A percentile compares a stretch with the other conserved stretches of the same genome.
Conservation (phyloP, 768 basidiomycete species). For the Kwoniella sp. region DNA sequence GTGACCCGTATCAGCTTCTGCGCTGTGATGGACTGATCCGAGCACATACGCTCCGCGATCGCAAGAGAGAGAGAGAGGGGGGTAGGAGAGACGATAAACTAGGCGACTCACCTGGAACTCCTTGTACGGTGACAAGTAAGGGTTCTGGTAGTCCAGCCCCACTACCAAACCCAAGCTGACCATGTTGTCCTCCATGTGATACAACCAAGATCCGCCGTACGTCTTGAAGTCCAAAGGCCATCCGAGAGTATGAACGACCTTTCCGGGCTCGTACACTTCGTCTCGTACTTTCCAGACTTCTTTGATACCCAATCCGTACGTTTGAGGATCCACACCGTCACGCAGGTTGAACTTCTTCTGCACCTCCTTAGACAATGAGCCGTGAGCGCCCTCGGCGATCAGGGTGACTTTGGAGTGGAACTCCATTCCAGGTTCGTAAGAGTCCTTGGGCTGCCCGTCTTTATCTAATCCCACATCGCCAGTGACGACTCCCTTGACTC, state of each 20-base stretch:
- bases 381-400: constrained; percentile 93
- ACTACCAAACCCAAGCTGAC: constrained; percentile 89
- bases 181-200: constrained; percentile 91
- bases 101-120: constrained; percentile 75
- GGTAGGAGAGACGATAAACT: not conserved
- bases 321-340: constrained; percentile 76
- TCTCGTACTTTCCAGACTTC: constrained; percentile 91
- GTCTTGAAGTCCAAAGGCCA: constrained; percentile 84
- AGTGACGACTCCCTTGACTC: constrained; percentile 79
- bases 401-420: constrained; percentile 90
- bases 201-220: constrained; percentile 91
- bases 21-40: not conserved
- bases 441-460: constrained; percentile 72
- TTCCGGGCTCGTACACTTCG: constrained; percentile 68
- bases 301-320: constrained; percentile 93
- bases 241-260: constrained; percentile 91
- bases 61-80: not conserved
- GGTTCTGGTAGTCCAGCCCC: constrained; percentile 92
- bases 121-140: constrained; percentile 84
- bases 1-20: not conserved
- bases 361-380: constrained; percentile 79
- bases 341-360: constrained; percentile 75
- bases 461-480: constrained; percentile 92
- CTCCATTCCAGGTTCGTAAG: constrained; percentile 94
- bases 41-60: too few species aligned